These are phyloP conservation scores for Saturnispora zaruensis DNA, from an alignment of 805 yeast species.

Conservation along the genomic window DNA sequence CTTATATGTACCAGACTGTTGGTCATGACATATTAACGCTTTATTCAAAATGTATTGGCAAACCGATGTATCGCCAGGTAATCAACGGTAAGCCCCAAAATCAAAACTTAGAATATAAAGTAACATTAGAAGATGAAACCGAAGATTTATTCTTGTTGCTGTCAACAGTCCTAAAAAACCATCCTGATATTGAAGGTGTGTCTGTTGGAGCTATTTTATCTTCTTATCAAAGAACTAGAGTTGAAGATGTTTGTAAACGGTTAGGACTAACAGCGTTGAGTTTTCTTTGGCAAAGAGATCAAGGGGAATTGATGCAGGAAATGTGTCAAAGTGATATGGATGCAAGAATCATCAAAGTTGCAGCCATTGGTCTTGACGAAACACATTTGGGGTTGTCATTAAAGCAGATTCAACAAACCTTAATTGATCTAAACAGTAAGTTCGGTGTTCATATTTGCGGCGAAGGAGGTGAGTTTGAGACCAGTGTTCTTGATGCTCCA, in stretches of 20 bases:
- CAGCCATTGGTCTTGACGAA: slow-evolving; percentile 74
- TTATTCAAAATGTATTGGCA: slow-evolving; percentile 62
- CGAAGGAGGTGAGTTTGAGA: slow-evolving; percentile 98
- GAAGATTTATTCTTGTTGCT: slow-evolving; percentile 67
- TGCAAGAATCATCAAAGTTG: slow-evolving; percentile 85
- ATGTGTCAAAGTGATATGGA: slow-evolving; percentile 63
- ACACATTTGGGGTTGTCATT: slow-evolving; percentile 63
- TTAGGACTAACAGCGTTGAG: slow-evolving; percentile 62
- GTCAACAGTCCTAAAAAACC: slow-evolving; percentile 35
- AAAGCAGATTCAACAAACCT: slow-evolving; percentile 48
- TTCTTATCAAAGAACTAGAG: slow-evolving; percentile 90
- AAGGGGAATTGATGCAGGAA: slow-evolving; percentile 68
- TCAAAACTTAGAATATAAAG: slow-evolving; percentile 56
- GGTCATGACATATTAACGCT: slow-evolving; percentile 71
- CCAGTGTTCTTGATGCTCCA: slow-evolving; percentile 85
- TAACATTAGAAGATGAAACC: slow-evolving; percentile 73
- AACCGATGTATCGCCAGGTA: slow-evolving; percentile 67
- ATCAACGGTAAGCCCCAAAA: slow-evolving; percentile 59
- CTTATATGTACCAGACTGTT: slow-evolving; percentile 96
- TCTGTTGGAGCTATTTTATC: slow-evolving; percentile 95
- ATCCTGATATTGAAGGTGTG: slow-evolving; percentile 75
- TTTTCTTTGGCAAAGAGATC: slow-evolving; percentile 87
- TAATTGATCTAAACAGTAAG: slow-evolving; percentile 46
- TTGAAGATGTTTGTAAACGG: slow-evolving; percentile 80
- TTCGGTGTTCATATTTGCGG: slow-evolving; percentile 94